Evolutionary conservation across 2,329 filamentous ascomycete genomes (phyloP).

Genomic region (Colletotrichum lupini): DNA sequence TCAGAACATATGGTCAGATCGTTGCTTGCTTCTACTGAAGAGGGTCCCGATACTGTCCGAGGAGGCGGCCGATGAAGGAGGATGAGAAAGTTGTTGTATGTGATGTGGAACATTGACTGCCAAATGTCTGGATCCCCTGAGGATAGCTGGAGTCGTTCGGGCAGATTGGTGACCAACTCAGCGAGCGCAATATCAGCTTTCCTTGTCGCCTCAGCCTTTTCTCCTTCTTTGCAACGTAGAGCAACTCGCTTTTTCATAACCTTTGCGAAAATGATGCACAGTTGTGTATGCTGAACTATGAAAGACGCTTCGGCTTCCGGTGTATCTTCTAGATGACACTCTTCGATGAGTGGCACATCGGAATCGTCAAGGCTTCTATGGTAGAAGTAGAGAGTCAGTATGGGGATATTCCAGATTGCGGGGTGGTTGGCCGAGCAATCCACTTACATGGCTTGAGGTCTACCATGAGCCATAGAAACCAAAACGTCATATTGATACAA

Average conservation of each 20-base stretch:
- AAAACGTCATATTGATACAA: constrained; percentile 52
- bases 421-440: too few relatives aligned
- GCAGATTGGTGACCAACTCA: constrained; percentile 43
- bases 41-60: neutral
- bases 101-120: constrained; percentile 47
- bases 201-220: constrained; percentile 41
- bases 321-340: constrained; percentile 56
- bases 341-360: constrained; percentile 57
- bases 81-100: constrained; percentile 48
- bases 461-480: constrained; percentile 54
- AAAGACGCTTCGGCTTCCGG: constrained; percentile 53
- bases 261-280: constrained; percentile 61
- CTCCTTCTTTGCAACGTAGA: constrained; percentile 33
- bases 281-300: constrained; percentile 58
- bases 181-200: constrained; percentile 46
- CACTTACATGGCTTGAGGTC: constrained; percentile 59
- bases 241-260: constrained; percentile 41
- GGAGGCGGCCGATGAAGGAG: constrained; percentile 47
- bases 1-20: constrained; percentile 46
- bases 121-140: constrained; percentile 39
- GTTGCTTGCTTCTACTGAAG: constrained; percentile 33
- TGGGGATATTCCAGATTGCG: neutral
- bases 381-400: neutral
- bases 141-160: constrained; percentile 41
- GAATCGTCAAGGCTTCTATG: constrained; percentile 59